Base-by-base conservation (phyloP, 2,329 filamentous ascomycete genomes). In the Zymoseptoria ardabiliae region DNA sequence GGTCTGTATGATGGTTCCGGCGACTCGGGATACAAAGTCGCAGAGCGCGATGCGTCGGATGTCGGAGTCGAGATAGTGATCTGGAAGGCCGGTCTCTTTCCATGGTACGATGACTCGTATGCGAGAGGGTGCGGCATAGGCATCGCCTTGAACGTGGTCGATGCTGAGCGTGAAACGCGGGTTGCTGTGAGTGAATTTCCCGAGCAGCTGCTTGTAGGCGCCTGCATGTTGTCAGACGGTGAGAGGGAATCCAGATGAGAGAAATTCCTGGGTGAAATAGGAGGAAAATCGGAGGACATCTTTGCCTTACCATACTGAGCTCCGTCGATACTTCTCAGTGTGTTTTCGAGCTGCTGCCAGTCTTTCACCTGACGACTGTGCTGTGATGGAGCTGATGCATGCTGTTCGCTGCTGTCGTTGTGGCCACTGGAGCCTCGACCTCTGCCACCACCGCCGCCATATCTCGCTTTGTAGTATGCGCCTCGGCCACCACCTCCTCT, bases 71-170 rank as follows among this genome's bases (percentile, higher is more conserved):
- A 67, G 59, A 51, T 68, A 70, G 19, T 66, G 63, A 13, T 63
- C 51, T 2, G 71, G 69, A 25, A 72, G 66, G 17, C 66, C 65
- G 2, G 70, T 70, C 58, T 70, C 62, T 20, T 20, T 20, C 68
- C 68, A 69, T 22, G 63, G 67, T 62, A 70, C 65, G 35, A 71
- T 66, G 9, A 67, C 62, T 20, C 70, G 62, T 8, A 73, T 69
- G 21, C 64, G 61, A 7, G 71, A 73, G 17, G 70, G 71, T n/a
- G 71, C 56, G n/a, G 71, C 71, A 57, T 69, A 73, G 20, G 70
- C 64, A 63, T 72, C 70, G 28, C 66, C 65, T 61, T 73, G 71
- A 8, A 73, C 68, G 50, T 72, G 68, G 55, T 73, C 69, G 59
- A 73, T 60, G n/a, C 63, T 65, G 22, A 73, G 65, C 7, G 65